Evolutionary conservation across 257 asterid genomes (phyloP), one percentile per base, ranked within the genome.

Genomic region (Solanum pimpinellifolium): DNA sequence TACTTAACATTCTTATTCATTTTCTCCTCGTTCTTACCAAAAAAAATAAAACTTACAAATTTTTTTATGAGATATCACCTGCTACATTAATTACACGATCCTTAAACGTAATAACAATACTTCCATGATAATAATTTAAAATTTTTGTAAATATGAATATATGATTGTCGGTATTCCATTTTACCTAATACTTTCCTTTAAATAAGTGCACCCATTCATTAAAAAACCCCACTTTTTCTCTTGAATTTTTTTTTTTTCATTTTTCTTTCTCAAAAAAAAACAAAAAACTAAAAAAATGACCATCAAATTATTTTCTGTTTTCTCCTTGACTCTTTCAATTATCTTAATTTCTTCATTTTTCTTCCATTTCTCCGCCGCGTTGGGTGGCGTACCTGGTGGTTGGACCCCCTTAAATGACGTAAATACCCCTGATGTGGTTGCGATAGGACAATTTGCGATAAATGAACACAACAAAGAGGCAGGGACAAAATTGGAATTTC

Each of bases 371-470:
- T 83, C 89, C 20, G 13, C 89, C 25, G 84, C 66, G 3, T 33
- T 80, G 69, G 77, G 75, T 11, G 88, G 75, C 39, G n/a, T 14
- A 59, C 14, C 6, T 4, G 86, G 78, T 62, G 87, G 89, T 16
- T 92, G 92, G 93, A 3, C 3, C 78, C 87, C 70, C 3, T 86
- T 92, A 83, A 25, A 33, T 6, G 77, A 91, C 72, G 90, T 83
- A 11, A 89, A 90, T 31, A 86, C 37, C 20, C 88, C 89, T 31
- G 39, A 37, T 29, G 91, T 93, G 84, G 89, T 87, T 77, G 44
- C 35, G 46, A 74, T 86, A 12, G 94, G 89, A 8, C 52, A 88
- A 9, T 93, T 86, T 37, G 94, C 94, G 66, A 91, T 93, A 85
- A 29, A 72, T 80, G 90, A 86, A 68, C 86, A 91, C 89, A 91